These are phyloP conservation scores for Sporothrix euskadiensis DNA, from an alignment of 2,329 filamentous ascomycete genomes.

Conservation along the genomic window DNA sequence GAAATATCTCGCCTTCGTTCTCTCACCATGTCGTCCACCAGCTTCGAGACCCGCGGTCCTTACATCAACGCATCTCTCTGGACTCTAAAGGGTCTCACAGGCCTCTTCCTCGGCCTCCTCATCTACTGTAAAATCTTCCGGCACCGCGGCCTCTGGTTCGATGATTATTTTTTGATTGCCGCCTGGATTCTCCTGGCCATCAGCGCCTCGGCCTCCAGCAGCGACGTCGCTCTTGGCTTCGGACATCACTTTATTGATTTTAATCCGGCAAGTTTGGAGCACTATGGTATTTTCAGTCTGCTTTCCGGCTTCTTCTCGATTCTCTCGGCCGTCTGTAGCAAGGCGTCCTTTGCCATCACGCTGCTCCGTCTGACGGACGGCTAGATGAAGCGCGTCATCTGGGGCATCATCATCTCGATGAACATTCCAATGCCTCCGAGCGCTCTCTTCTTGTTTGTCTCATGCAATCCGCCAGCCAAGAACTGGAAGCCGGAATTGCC, in stretches of 20 bases:
- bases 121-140: slow-evolving; percentile 36
- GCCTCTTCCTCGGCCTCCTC: slow-evolving; percentile 34
- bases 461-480: slow-evolving; percentile 36
- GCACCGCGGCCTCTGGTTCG: slow-evolving; percentile 37
- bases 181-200: slow-evolving; percentile 34
- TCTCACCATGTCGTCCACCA: neutral
- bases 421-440: slow-evolving; percentile 38
- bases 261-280: slow-evolving; percentile 19
- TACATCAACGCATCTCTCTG: slow-evolving; percentile 33
- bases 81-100: slow-evolving; percentile 29
- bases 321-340: slow-evolving; percentile 39
- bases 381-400: slow-evolving; percentile 35
- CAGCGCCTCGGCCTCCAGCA: slow-evolving; percentile 14
- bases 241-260: slow-evolving; percentile 16
- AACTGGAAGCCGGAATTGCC: slow-evolving; percentile 34
- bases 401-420: slow-evolving; percentile 40
- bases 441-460: slow-evolving; percentile 36
- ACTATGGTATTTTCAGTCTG: slow-evolving; percentile 31
- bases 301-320: slow-evolving; percentile 36
- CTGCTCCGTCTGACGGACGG: slow-evolving; percentile 38
- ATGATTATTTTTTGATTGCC: slow-evolving; percentile 36
- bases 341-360: slow-evolving; percentile 43
- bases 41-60: neutral
- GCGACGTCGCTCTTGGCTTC: slow-evolving; percentile 25
- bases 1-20: neutral